A percentile compares a stretch with the other conserved stretches of the same genome.
phyloP scores from a whole-genome alignment of 768 basidiomycete species.

The Cystobasidiopsis lactophilus region DNA sequence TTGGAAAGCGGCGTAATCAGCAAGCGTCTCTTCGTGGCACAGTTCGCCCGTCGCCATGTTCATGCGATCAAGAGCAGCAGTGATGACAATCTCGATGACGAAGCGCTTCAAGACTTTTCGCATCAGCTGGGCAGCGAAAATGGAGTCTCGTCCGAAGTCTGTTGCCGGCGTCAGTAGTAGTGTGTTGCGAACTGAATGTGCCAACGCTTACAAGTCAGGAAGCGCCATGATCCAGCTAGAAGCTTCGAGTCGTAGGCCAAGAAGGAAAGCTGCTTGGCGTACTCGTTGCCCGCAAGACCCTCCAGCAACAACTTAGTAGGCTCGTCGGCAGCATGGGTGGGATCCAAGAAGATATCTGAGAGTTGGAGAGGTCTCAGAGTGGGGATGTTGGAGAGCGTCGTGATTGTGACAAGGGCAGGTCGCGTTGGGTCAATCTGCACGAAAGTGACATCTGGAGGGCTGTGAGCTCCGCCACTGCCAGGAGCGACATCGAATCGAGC shows the following conservation, averaged over 20 bases:
- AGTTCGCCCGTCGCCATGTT: slow-evolving; percentile 29
- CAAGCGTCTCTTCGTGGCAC: slow-evolving; percentile 29
- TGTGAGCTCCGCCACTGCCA: not conserved
- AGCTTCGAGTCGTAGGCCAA: not conserved
- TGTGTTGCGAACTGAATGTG: not conserved
- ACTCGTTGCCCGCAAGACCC: not conserved
- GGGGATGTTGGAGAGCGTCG: not conserved
- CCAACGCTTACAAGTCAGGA: not conserved
- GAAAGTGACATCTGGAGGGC: not conserved
- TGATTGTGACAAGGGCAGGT: not conserved
- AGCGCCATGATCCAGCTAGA: not conserved
- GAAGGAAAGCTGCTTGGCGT: not conserved
- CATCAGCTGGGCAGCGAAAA: slow-evolving; percentile 29
- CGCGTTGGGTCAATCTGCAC: not conserved
- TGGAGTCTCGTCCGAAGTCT: slow-evolving; percentile 23
- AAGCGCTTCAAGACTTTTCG: slow-evolving; percentile 28
- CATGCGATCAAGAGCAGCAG: slow-evolving; percentile 30
- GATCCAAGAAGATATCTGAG: not conserved
- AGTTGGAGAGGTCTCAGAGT: not conserved
- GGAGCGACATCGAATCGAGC: not conserved
- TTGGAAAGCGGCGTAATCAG: slow-evolving; percentile 29
- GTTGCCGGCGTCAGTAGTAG: slow-evolving; percentile 7
- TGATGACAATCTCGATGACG: slow-evolving; percentile 29
- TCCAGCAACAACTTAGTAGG: not conserved
- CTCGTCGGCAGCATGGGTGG: not conserved